phyloP scores from a whole-genome alignment of 768 basidiomycete species.

The Hericium coralloides region DNA sequence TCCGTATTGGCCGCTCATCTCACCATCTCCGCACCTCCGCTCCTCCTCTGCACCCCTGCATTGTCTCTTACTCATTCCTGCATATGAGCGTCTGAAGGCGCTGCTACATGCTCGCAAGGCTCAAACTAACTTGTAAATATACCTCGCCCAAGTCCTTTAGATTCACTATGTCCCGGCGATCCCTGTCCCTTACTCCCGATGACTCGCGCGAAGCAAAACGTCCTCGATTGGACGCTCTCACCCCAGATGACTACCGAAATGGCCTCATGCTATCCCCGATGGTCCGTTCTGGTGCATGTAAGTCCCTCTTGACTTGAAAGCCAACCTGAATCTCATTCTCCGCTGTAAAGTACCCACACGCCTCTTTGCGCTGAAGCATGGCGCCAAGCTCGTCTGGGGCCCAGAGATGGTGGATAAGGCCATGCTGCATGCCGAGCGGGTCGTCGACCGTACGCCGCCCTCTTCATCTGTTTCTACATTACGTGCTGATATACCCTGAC shows the following conservation, averaged over 20 bases:
- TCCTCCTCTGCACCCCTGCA: background rate
- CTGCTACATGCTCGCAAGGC: background rate
- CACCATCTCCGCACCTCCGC: background rate
- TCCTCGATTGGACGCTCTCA: constrained; percentile 30
- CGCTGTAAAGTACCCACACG: constrained; percentile 65
- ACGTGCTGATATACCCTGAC: constrained; percentile 5
- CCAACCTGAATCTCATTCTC: background rate
- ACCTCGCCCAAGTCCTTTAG: background rate
- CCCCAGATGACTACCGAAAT: constrained; percentile 70
- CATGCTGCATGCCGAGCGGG: constrained; percentile 75
- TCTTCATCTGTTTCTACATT: background rate
- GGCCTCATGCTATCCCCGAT: constrained; percentile 96
- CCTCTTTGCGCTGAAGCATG: constrained; percentile 82
- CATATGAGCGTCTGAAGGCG: no score
- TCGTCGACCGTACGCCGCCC: constrained; percentile 67
- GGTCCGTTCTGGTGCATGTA: constrained; percentile 90
- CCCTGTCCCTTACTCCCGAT: constrained; percentile 7
- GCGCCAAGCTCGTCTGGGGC: constrained; percentile 91
- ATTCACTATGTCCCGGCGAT: constrained; percentile 10
- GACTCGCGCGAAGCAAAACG: constrained; percentile 6
- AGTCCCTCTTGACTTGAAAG: constrained; percentile 21
- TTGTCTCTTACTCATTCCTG: background rate
- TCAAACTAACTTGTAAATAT: background rate
- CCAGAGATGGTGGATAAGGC: constrained; percentile 97
- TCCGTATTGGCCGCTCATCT: background rate